Percentiles rank a stretch among this genome's conserved stretches.
These are phyloP conservation scores for Pseudocercospora vitis DNA, from an alignment of 2,329 filamentous ascomycete species.

Conservation along the genomic window DNA sequence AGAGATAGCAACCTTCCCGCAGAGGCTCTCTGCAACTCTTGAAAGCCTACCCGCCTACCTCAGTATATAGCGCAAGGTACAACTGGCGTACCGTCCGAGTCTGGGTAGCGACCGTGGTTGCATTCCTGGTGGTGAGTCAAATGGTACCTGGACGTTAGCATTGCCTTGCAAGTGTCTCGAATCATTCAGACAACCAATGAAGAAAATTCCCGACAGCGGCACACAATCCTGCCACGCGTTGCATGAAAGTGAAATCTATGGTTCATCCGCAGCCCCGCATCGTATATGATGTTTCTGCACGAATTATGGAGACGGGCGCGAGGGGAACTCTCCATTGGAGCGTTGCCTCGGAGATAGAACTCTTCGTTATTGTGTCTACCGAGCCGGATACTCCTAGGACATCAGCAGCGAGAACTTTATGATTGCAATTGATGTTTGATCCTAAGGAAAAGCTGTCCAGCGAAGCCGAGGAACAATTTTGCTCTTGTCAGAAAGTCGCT, in stretches of 20 bases:
- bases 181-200: too few relatives aligned
- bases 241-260: neutral
- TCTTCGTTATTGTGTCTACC: neutral
- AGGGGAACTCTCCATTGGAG: neutral
- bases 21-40: too few relatives aligned
- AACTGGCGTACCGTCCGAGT: too few relatives aligned
- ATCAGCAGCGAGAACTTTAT: neutral
- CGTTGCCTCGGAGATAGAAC: neutral
- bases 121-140: too few relatives aligned
- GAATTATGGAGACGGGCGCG: constrained; percentile 4
- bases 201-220: neutral
- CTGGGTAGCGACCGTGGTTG: too few relatives aligned
- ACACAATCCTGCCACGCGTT: constrained; percentile 3
- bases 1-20: too few relatives aligned
- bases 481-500: neutral
- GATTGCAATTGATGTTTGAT: neutral
- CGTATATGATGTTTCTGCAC: constrained; percentile 1
- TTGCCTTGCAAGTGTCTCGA: too few relatives aligned
- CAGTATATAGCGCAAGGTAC: too few relatives aligned
- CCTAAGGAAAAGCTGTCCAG: neutral
- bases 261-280: neutral
- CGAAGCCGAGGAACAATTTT: neutral
- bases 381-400: neutral
- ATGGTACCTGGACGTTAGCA: too few relatives aligned
- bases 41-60: too few relatives aligned